phyloP scores from a whole-genome alignment of 768 basidiomycete genomes.

The Lepiota venenata region DNA sequence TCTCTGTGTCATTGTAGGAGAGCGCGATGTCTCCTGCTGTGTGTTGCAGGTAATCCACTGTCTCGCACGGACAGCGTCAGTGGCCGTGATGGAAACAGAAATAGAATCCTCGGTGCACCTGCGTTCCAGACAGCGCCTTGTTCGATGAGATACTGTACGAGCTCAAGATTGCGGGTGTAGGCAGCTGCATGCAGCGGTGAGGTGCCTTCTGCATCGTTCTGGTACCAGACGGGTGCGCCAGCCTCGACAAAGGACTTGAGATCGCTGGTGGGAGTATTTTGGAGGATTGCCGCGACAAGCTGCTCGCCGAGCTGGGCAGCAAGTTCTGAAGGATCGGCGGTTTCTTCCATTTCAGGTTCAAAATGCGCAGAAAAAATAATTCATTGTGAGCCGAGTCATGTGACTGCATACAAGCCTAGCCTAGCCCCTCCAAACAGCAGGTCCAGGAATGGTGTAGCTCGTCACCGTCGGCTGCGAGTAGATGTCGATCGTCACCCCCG shows the following conservation, averaged over 20 bases:
- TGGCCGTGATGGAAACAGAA: not conserved
- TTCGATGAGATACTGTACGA: conserved; percentile 67
- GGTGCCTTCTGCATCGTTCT: conserved; percentile 74
- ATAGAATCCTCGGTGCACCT: conserved; percentile 36
- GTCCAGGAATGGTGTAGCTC: conserved; percentile 32
- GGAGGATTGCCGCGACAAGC: conserved; percentile 58
- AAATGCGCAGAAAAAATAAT: not conserved
- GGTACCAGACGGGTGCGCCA: conserved; percentile 88
- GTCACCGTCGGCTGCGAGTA: conserved; percentile 27
- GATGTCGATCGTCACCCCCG: conserved; percentile 35
- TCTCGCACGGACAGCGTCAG: not conserved
- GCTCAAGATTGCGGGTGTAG: conserved; percentile 60
- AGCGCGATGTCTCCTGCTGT: conserved; percentile 91
- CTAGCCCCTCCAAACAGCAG: conserved; percentile 23
- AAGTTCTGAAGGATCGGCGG: conserved; percentile 35
- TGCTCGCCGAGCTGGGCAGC: conserved; percentile 53
- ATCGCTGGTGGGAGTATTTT: conserved; percentile 37
- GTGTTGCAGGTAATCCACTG: conserved; percentile 74
- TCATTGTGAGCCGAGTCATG: not conserved
- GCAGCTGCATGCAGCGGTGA: conserved; percentile 87
- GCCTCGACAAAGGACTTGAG: conserved; percentile 51
- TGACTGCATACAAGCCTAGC: not conserved
- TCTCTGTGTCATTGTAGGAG: conserved; percentile 73
- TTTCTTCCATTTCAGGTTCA: conserved; percentile 9
- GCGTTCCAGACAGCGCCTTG: conserved; percentile 92